These are phyloP conservation scores for Alternaria solani DNA, from an alignment of 2,329 filamentous ascomycete genomes.

Conservation along the genomic window DNA sequence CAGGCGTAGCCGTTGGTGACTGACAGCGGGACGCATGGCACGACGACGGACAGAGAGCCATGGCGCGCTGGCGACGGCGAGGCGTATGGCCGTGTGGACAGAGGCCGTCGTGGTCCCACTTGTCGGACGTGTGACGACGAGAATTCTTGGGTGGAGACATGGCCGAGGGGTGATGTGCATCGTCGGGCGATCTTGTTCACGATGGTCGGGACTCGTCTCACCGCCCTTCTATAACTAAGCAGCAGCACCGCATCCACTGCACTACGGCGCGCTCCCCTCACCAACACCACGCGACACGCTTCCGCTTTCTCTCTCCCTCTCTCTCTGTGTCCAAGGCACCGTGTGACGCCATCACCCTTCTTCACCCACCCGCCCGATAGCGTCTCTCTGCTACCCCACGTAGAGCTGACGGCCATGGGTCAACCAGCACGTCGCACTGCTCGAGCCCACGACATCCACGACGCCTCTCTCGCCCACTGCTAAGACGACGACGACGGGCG, in stretches of 20 bases:
- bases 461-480: slow-evolving; percentile 28
- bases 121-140: slow-evolving; percentile 2
- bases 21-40: neutral
- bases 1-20: slow-evolving; percentile 2
- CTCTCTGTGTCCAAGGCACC: neutral
- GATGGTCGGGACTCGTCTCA: slow-evolving; percentile 8
- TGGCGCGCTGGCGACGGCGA: neutral
- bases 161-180: slow-evolving; percentile 1
- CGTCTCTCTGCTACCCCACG: neutral
- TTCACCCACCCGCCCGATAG: neutral
- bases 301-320: neutral
- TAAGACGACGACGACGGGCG: slow-evolving; percentile 14
- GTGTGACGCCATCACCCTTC: slow-evolving; percentile 15
- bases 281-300: slow-evolving; percentile 8
- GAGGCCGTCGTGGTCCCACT: neutral
- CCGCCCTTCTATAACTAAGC: slow-evolving; percentile 17
- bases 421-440: slow-evolving; percentile 30
- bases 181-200: slow-evolving; percentile 6
- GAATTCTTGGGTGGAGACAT: neutral
- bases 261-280: slow-evolving; percentile 10
- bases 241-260: neutral
- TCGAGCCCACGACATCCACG: slow-evolving; percentile 30
- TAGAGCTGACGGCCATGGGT: slow-evolving; percentile 38
- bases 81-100: neutral
- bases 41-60: neutral